phyloP scores from a whole-genome alignment of 306 rosid species.

The Clitoria ternatea region DNA sequence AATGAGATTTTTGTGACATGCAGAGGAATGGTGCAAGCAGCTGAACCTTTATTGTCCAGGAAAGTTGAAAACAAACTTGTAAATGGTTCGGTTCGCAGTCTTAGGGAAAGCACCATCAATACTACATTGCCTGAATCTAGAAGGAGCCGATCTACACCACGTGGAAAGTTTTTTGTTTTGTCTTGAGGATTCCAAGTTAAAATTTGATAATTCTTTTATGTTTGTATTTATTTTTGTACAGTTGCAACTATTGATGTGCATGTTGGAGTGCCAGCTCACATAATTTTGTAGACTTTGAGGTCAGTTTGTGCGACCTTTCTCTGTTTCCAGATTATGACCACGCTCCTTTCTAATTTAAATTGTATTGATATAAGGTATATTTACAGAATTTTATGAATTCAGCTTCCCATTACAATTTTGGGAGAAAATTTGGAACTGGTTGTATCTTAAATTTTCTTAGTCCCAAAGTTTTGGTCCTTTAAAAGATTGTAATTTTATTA shows the following conservation, averaged over 20 bases:
- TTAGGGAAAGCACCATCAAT: constrained; percentile 53
- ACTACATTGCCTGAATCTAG: constrained; percentile 48
- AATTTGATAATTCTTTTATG: neutral
- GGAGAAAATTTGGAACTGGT: too few species aligned
- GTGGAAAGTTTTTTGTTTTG: constrained; percentile 61
- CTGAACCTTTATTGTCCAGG: constrained; percentile 53
- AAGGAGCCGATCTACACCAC: constrained; percentile 88
- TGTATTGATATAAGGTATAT: neutral
- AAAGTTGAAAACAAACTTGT: constrained; percentile 60
- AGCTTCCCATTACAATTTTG: neutral
- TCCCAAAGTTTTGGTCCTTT: too few species aligned
- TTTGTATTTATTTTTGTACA: constrained; percentile 42
- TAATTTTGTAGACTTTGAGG: constrained; percentile 25
- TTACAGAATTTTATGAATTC: constrained; percentile 5
- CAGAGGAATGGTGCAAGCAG: constrained; percentile 53
- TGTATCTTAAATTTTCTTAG: too few species aligned
- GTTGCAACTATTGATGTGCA: constrained; percentile 34
- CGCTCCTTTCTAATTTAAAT: constrained; percentile 17
- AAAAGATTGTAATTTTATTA: neutral
- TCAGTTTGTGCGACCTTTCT: constrained; percentile 13
- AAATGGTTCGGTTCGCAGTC: constrained; percentile 43
- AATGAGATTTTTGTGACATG: constrained; percentile 9
- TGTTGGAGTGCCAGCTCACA: constrained; percentile 28
- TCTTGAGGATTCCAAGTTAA: constrained; percentile 39
- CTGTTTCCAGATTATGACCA: constrained; percentile 7